Evolutionary conservation across 2,329 filamentous ascomycete genomes (phyloP), one percentile per base, ranked within the genome.

Genomic region (Fusarium nematophilum): DNA sequence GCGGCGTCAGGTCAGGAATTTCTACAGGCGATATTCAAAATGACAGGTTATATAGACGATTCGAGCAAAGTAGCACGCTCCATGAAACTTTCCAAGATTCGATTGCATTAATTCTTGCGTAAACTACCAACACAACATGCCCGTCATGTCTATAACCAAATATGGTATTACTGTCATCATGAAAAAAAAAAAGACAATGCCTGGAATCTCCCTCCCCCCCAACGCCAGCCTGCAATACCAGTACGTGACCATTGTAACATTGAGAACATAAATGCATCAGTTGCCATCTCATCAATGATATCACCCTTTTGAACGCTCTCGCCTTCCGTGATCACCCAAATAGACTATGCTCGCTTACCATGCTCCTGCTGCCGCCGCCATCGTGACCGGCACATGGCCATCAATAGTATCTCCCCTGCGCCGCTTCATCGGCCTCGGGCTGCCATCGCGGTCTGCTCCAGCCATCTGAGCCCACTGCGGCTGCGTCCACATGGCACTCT

Each of bases 391-490:
- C 44, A 74, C 69, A 46, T 73, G 70, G 34, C 65, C 63, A 37
- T 73, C 72, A 18, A 76, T 64, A 11, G 59, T 65, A 17, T 74
- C 73, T 17, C 63, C 70, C 51, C 75, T 69, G 37, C 75, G 69
- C 55, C 75, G 70, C 74, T 78, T 78, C 60, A 71, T 69, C 15
- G 74, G 70, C 37, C 75, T 57, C 3, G 75, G 75, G 60, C 75
- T 77, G 11, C 65, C 71, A 3, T 70, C 72, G 23, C 72, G 69
- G 29, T 75, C 72, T n/a, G 67, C 53, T n/a, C 70, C 70, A 14
- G 68, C 62, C 59, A 76, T 59, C 23, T 72, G 69, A 53, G 62
- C 63, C 75, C 72, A 77, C 30, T 72, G 74, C 38, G 66, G 67
- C 45, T 70, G 69, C 25, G 72, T 69, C 76, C 76, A 78, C 53